Conservation (phyloP, 257 asterid species). For the Salvia rosmarinus region DNA sequence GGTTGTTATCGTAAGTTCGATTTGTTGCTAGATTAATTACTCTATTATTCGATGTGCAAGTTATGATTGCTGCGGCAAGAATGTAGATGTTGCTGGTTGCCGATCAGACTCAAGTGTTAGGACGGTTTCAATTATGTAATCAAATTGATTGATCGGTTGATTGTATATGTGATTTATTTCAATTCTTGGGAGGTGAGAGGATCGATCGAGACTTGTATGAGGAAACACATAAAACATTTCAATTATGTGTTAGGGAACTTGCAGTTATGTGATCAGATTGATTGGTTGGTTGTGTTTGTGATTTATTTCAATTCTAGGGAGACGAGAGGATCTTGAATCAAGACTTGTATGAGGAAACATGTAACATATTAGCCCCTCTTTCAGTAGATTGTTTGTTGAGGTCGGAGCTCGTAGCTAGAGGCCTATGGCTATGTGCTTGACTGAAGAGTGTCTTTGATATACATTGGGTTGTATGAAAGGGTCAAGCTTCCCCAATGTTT, state of each 20-base stretch:
- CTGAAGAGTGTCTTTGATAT: neutral
- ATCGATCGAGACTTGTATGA: neutral
- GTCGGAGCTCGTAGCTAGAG: neutral
- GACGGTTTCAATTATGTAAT: neutral
- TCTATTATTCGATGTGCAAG: neutral
- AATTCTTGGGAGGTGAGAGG: neutral
- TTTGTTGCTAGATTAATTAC: neutral
- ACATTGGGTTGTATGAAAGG: neutral
- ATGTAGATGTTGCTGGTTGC: conserved; percentile 11
- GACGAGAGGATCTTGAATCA: conserved; percentile 11
- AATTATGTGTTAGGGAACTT: neutral
- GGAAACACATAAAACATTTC: neutral
- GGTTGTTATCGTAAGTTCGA: neutral
- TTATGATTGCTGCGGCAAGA: neutral
- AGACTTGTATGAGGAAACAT: neutral
- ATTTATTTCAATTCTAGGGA: neutral
- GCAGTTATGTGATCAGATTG: neutral
- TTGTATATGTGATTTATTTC: neutral
- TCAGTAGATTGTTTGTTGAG: neutral
- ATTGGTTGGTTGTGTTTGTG: neutral
- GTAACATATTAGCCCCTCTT: neutral
- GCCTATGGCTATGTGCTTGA: neutral
- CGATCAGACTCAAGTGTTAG: neutral
- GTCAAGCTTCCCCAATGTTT: neutral
- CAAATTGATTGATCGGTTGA: neutral